Evolutionary conservation across 2,329 filamentous ascomycete species (phyloP).

Genomic region (Colletotrichum lentis): DNA sequence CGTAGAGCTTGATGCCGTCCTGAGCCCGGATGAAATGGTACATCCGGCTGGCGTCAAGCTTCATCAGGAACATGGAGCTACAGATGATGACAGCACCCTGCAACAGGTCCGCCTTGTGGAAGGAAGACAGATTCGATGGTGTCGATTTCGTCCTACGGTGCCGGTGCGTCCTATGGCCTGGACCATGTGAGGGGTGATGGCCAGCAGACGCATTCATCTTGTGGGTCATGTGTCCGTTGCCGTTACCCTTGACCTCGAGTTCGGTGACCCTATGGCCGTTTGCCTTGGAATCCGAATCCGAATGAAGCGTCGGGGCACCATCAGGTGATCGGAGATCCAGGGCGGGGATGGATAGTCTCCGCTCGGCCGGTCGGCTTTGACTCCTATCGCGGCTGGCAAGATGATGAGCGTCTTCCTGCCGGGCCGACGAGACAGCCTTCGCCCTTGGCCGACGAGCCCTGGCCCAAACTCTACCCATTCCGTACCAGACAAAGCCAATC

Average conservation of each 20-base stretch:
- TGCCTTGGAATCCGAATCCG: slow-evolving; percentile 22
- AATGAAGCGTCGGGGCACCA: background rate
- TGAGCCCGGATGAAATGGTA: slow-evolving; percentile 97
- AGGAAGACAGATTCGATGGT: slow-evolving; percentile 83
- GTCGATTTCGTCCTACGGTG: slow-evolving; percentile 83
- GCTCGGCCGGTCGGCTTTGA: slow-evolving; percentile 16
- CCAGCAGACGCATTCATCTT: slow-evolving; percentile 23
- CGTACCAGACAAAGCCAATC: slow-evolving; percentile 78
- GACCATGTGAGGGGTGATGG: slow-evolving; percentile 38
- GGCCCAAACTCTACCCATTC: slow-evolving; percentile 77
- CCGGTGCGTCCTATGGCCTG: slow-evolving; percentile 47
- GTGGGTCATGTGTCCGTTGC: slow-evolving; percentile 30
- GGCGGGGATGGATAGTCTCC: background rate
- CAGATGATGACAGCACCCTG: slow-evolving; percentile 88
- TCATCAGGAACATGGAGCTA: slow-evolving; percentile 86
- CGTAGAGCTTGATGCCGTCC: slow-evolving; percentile 96
- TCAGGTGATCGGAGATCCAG: slow-evolving; percentile 3
- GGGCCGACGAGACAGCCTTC: slow-evolving; percentile 5
- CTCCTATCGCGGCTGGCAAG: slow-evolving; percentile 30
- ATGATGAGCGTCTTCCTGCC: slow-evolving; percentile 17
- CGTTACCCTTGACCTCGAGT: slow-evolving; percentile 23
- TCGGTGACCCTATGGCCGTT: slow-evolving; percentile 43
- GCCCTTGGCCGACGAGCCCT: slow-evolving; percentile 53
- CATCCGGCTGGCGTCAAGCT: slow-evolving; percentile 94
- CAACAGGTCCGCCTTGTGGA: slow-evolving; percentile 93